Evolutionary conservation across 2,329 filamentous ascomycete genomes (phyloP).

Genomic region (Penicillium sp.): DNA sequence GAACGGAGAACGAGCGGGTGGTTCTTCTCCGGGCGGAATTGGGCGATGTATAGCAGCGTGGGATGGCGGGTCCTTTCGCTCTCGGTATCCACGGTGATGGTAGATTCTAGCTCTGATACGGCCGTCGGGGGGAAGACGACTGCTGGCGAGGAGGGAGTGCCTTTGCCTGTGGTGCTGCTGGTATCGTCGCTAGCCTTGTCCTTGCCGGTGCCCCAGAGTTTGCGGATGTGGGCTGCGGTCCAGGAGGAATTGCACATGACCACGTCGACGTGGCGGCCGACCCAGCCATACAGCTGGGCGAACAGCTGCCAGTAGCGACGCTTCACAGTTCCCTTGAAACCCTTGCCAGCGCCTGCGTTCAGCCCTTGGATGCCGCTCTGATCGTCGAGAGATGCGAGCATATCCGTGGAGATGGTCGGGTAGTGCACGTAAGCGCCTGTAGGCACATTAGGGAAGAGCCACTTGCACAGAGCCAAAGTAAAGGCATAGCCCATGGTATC

Average conservation of each 20-base stretch:
- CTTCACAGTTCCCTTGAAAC: conserved; percentile 70
- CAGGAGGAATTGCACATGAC: conserved; percentile 98
- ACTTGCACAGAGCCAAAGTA: conserved; percentile 76
- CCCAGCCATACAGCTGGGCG: conserved; percentile 76
- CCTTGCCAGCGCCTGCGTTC: conserved; percentile 79
- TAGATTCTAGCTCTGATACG: conserved; percentile 76
- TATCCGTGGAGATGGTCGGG: conserved; percentile 96
- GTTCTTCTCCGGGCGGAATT: conserved; percentile 97
- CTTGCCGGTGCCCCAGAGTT: conserved; percentile 69
- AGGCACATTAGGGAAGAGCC: conserved; percentile 76
- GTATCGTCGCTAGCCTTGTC: conserved; percentile 13
- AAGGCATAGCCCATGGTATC: conserved; percentile 99
- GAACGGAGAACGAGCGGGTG: conserved; percentile 83
- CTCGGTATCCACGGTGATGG: conserved; percentile 68
- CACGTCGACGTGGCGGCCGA: conserved; percentile 81
- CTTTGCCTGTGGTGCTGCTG: conserved; percentile 45
- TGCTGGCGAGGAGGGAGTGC: conserved; percentile 39
- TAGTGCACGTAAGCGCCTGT: conserved; percentile 97
- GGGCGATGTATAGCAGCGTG: conserved; percentile 86
- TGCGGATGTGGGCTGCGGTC: conserved; percentile 82
- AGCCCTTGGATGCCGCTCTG: conserved; percentile 66
- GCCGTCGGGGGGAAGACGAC: conserved; percentile 92
- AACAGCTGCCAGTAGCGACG: conserved; percentile 85
- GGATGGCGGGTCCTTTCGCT: conserved; percentile 71
- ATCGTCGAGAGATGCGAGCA: conserved; percentile 81